Evolutionary conservation across 192 early-diverging fungal genomes (phyloP).

Genomic region (Backusella mclennaniae): DNA sequence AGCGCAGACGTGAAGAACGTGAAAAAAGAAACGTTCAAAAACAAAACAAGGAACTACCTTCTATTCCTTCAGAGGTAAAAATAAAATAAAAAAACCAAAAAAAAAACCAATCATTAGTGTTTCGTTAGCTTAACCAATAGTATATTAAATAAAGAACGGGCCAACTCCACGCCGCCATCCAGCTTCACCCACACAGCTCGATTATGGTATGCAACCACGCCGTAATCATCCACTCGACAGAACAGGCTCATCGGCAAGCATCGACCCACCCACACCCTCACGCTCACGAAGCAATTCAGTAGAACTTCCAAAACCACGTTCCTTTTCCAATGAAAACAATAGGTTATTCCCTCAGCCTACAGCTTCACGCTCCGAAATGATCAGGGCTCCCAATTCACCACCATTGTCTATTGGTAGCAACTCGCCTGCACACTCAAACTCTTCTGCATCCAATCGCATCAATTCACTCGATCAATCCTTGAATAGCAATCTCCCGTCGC

Average conservation of each 20-base stretch:
- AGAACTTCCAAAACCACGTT: background rate
- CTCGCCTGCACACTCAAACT: background rate
- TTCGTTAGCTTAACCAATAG: background rate
- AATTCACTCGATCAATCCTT: background rate
- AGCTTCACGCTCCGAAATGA: background rate
- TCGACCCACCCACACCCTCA: background rate
- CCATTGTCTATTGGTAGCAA: background rate
- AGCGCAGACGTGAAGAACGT: conserved; percentile 47
- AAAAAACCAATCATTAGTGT: background rate
- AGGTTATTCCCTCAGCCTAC: conserved; percentile 3
- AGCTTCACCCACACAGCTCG: background rate
- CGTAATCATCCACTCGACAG: conserved; percentile 10
- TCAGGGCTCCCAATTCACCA: background rate
- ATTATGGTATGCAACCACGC: background rate
- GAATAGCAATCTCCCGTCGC: conserved; percentile 16
- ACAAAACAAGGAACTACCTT: conserved; percentile 10
- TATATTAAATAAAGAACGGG: conserved; percentile 1
- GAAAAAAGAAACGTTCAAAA: conserved; percentile 14
- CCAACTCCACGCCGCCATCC: background rate
- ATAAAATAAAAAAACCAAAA: background rate
- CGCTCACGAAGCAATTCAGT: conserved; percentile 22
- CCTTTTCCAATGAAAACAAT: background rate
- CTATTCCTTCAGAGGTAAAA: conserved; percentile 1
- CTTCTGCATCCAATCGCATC: background rate
- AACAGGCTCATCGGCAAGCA: background rate